Evolutionary conservation across 1,284 basidiomycete genomes (phyloP).

Genomic region (Puccinia horiana): DNA sequence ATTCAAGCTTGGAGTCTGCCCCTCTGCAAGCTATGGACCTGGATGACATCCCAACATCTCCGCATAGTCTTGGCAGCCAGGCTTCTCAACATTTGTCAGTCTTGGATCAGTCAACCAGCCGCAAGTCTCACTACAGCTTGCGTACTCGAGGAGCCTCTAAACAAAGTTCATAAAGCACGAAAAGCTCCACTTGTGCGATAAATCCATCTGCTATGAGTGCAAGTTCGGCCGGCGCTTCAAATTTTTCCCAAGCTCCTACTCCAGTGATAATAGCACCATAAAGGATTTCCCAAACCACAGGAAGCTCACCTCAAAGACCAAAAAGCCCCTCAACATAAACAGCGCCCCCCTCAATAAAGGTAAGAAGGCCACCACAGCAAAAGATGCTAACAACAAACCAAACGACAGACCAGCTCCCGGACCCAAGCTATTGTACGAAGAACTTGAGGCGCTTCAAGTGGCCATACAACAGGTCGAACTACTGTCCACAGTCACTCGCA

Average conservation of each 20-base stretch:
- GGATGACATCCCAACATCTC: background rate
- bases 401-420: background rate
- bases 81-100: too few species aligned
- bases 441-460: constrained; percentile 14
- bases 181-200: background rate
- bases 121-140: background rate
- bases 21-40: background rate
- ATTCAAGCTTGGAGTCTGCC: background rate
- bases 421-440: constrained; percentile 16
- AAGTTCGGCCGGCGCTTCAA: background rate
- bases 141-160: background rate
- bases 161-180: background rate
- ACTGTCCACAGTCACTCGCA: background rate
- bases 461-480: constrained; percentile 2
- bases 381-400: background rate
- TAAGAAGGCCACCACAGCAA: background rate
- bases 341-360: background rate
- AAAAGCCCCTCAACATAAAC: background rate
- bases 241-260: constrained; percentile 12
- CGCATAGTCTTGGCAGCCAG: background rate
- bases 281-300: background rate
- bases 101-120: too few species aligned
- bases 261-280: constrained; percentile 11
- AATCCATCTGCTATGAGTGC: background rate
- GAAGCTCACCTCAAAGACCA: background rate